Evolutionary conservation across 148 eudicot species (phyloP).

Genomic region (Vaccinium darrowii): DNA sequence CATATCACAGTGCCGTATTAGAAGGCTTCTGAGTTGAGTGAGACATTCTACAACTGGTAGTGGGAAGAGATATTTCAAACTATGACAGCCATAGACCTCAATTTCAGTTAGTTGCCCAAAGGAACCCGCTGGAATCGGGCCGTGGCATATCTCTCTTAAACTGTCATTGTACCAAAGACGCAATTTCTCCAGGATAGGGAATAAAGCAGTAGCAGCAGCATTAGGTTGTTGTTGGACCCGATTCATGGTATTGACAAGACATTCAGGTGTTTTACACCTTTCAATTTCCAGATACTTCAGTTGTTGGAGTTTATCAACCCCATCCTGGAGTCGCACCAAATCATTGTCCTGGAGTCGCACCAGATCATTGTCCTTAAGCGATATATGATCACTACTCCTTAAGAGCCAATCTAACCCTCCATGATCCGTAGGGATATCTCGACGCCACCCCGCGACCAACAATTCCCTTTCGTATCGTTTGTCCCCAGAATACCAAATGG

Average conservation of each 20-base stretch:
- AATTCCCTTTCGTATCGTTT: no score
- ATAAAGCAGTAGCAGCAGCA: not conserved
- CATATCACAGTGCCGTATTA: not conserved
- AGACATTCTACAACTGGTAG: not conserved
- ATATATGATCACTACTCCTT: no score
- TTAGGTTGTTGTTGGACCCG: not conserved
- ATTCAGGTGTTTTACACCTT: slow-evolving; percentile 8
- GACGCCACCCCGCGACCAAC: no score
- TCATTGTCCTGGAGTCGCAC: no score
- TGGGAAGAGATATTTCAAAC: not conserved
- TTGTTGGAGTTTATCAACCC: slow-evolving; percentile 19
- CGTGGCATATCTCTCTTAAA: not conserved
- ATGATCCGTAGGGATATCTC: no score
- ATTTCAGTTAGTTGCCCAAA: slow-evolving; percentile 7
- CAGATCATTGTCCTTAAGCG: no score
- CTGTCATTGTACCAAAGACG: not conserved
- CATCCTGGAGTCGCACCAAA: not conserved
- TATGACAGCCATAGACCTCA: not conserved
- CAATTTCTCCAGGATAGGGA: not conserved
- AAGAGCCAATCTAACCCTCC: no score
- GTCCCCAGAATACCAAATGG: no score
- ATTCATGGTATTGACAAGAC: not conserved
- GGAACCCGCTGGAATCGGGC: not conserved
- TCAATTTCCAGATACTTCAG: not conserved
- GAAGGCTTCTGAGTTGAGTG: not conserved